Conservation (phyloP, 2,329 filamentous ascomycete species). For the Diaporthe ampelina region DNA sequence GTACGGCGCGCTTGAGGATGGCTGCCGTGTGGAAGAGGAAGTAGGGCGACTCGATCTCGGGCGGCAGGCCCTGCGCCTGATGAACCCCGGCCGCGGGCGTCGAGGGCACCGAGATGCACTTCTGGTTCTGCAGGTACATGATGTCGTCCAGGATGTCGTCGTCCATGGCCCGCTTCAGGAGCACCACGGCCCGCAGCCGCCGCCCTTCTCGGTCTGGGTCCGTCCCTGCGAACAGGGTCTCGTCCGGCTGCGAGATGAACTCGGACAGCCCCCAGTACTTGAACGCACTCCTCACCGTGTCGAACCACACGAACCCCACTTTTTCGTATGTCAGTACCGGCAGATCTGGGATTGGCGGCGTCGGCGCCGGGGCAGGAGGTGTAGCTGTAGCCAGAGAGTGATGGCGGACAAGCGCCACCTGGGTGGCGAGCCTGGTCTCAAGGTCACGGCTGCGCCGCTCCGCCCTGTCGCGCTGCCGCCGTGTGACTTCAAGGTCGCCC, state of each 20-base stretch:
- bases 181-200: slow-evolving; percentile 32
- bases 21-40: slow-evolving; percentile 36
- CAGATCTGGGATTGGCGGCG: slow-evolving; percentile 31
- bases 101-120: not conserved
- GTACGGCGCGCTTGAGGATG: slow-evolving; percentile 29
- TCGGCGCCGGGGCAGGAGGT: not conserved
- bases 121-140: slow-evolving; percentile 31
- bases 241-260: slow-evolving; percentile 37
- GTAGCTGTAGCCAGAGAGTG: not conserved
- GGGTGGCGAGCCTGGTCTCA: not conserved
- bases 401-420: slow-evolving; percentile 12
- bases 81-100: not conserved
- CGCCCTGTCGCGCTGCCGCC: slow-evolving; percentile 14
- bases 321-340: slow-evolving; percentile 36
- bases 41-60: slow-evolving; percentile 34
- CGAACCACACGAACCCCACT: slow-evolving; percentile 32
- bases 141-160: slow-evolving; percentile 40
- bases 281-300: slow-evolving; percentile 36
- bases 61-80: not conserved
- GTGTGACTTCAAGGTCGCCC: slow-evolving; percentile 4
- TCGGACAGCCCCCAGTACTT: slow-evolving; percentile 38
- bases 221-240: not conserved
- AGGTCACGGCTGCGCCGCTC: slow-evolving; percentile 24
- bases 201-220: slow-evolving; percentile 17
- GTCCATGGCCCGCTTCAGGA: slow-evolving; percentile 38